phyloP scores from a whole-genome alignment of 2,329 filamentous ascomycete species.

The Colletotrichum cuscutae region DNA sequence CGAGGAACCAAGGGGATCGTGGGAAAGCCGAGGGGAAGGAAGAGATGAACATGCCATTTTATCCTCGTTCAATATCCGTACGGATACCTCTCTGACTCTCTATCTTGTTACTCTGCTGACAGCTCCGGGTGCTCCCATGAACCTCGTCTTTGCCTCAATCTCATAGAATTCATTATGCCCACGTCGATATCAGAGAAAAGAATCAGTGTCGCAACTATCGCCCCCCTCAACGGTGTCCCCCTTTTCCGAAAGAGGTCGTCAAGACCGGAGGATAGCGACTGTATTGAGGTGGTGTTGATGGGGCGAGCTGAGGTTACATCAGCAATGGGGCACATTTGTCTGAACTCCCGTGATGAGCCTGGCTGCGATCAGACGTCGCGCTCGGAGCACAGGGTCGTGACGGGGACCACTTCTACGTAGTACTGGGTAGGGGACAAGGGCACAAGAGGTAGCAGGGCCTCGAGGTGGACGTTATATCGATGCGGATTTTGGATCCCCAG shows the following conservation, averaged over 20 bases:
- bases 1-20: background rate
- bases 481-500: constrained; percentile 6
- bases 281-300: background rate
- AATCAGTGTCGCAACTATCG: background rate
- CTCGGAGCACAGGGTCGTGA: constrained; percentile 7
- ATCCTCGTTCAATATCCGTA: background rate
- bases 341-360: constrained; percentile 13
- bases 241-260: constrained; percentile 8
- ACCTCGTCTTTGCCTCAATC: constrained; percentile 10
- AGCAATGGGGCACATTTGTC: background rate
- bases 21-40: background rate
- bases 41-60: constrained; percentile 17
- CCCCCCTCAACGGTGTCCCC: constrained; percentile 4
- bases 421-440: constrained; percentile 18
- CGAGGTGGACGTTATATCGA: constrained; percentile 7
- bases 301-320: background rate
- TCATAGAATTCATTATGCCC: background rate
- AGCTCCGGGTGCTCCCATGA: background rate
- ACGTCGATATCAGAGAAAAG: background rate
- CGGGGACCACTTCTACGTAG: constrained; percentile 12
- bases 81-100: background rate
- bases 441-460: background rate
- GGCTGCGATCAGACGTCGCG: constrained; percentile 19
- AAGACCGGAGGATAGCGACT: background rate
- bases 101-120: background rate